phyloP scores from a whole-genome alignment of 1,139 yeast genomes.

The Saccharomycopsis hybrid region DNA sequence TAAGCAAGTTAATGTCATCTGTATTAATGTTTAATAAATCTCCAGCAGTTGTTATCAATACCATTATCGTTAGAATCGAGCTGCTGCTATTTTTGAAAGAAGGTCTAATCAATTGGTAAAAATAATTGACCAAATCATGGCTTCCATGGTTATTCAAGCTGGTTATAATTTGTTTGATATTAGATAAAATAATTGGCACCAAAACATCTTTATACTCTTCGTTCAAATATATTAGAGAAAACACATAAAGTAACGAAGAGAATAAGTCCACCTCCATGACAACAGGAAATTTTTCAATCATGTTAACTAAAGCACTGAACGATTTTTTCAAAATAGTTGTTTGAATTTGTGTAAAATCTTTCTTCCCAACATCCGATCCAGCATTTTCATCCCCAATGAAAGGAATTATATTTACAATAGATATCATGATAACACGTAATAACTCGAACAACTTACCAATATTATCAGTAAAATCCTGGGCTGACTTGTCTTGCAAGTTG shows the following conservation, averaged over 20 bases:
- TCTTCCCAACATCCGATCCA: slow-evolving; percentile 23
- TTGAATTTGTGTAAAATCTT: slow-evolving; percentile 29
- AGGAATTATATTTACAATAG: slow-evolving; percentile 55
- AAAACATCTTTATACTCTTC: slow-evolving; percentile 29
- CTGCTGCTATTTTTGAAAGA: slow-evolving; percentile 30
- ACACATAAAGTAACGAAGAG: slow-evolving; percentile 60
- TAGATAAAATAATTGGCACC: slow-evolving; percentile 49
- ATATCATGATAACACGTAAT: slow-evolving; percentile 63
- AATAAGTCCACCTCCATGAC: slow-evolving; percentile 64
- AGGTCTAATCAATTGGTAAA: slow-evolving; percentile 34
- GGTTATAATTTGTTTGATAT: slow-evolving; percentile 43
- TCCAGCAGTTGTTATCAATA: slow-evolving; percentile 51
- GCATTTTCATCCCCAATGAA: slow-evolving; percentile 41
- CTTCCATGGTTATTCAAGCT: slow-evolving; percentile 31
- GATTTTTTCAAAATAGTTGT: slow-evolving; percentile 44
- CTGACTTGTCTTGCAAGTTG: slow-evolving; percentile 26
- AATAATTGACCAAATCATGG: slow-evolving; percentile 32
- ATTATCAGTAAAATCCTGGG: slow-evolving; percentile 41
- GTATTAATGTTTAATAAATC: slow-evolving; percentile 36
- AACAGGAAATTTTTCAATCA: slow-evolving; percentile 59
- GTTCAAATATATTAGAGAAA: slow-evolving; percentile 45
- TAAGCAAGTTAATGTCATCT: slow-evolving; percentile 32
- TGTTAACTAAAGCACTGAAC: slow-evolving; percentile 50
- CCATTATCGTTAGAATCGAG: slow-evolving; percentile 50
- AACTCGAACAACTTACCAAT: slow-evolving; percentile 81